phyloP scores from a whole-genome alignment of 805 yeast genomes.

The Pichia nanzhaoensis region DNA sequence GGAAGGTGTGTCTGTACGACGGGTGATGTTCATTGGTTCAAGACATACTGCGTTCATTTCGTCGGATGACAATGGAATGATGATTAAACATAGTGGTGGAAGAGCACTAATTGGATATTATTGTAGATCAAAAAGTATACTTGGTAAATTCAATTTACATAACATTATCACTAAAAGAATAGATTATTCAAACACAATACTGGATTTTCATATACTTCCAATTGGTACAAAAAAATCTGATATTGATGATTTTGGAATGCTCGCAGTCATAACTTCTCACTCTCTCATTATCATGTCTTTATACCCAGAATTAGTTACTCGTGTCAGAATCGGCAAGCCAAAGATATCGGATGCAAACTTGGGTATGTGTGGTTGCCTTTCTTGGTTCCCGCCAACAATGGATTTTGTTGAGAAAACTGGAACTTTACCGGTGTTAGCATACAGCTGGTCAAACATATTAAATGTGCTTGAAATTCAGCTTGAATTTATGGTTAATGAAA shows the following conservation, averaged over 20 bases:
- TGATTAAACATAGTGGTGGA: constrained; percentile 58
- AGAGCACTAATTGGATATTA: constrained; percentile 49
- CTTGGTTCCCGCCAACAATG: constrained; percentile 57
- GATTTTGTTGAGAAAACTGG: constrained; percentile 21
- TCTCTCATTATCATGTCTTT: constrained; percentile 49
- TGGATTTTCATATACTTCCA: constrained; percentile 48
- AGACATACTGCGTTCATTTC: constrained; percentile 52
- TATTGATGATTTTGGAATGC: constrained; percentile 51
- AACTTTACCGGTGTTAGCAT: constrained; percentile 47
- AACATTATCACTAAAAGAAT: not conserved
- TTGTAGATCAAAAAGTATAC: constrained; percentile 40
- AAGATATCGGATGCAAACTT: constrained; percentile 27
- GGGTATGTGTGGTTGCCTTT: constrained; percentile 39
- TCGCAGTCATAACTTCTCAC: constrained; percentile 52
- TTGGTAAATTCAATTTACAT: constrained; percentile 39
- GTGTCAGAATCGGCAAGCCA: constrained; percentile 47
- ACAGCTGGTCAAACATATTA: constrained; percentile 59
- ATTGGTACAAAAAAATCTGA: constrained; percentile 40
- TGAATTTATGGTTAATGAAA: constrained; percentile 24
- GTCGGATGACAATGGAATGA: constrained; percentile 49
- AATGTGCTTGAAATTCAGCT: constrained; percentile 37
- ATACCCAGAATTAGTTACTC: constrained; percentile 44
- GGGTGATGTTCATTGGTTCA: constrained; percentile 41
- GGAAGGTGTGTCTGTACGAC: constrained; percentile 33
- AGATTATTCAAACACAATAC: constrained; percentile 22